Evolutionary conservation across 257 asterid genomes (phyloP).

Genomic region (Solanum verrucosum): DNA sequence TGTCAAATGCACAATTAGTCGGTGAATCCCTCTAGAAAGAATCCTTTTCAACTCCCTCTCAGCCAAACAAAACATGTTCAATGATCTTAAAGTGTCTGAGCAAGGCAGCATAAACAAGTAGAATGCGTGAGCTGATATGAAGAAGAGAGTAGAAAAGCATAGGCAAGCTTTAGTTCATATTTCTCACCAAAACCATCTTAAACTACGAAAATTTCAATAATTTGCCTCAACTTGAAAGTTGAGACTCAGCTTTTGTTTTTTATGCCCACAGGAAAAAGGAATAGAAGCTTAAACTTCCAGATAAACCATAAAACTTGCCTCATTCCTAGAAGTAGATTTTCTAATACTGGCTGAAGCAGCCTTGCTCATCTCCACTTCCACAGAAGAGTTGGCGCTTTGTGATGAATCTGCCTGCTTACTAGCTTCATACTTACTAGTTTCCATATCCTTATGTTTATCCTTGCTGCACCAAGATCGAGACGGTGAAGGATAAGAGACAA

Average conservation of each 20-base stretch:
- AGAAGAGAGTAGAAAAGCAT: not conserved
- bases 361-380: constrained; percentile 12
- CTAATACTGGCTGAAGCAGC: constrained; percentile 20
- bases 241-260: not conserved
- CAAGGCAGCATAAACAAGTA: not conserved
- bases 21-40: not conserved
- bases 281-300: not conserved
- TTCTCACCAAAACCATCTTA: not conserved
- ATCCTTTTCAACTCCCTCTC: not conserved
- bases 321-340: constrained; percentile 50
- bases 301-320: constrained; percentile 32
- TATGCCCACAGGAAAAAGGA: not conserved
- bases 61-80: not conserved
- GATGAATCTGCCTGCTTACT: constrained; percentile 18
- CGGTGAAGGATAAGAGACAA: not conserved
- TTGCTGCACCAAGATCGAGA: constrained; percentile 31
- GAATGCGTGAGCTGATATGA: not conserved
- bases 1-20: not conserved
- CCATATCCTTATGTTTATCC: constrained; percentile 36
- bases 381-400: constrained; percentile 19
- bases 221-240: not conserved
- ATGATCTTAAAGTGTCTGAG: not conserved
- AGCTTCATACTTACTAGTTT: not conserved
- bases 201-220: not conserved
- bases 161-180: not conserved